These are phyloP conservation scores for Xylaria sp. DNA, from an alignment of 2,329 filamentous ascomycete species.

Conservation along the genomic window DNA sequence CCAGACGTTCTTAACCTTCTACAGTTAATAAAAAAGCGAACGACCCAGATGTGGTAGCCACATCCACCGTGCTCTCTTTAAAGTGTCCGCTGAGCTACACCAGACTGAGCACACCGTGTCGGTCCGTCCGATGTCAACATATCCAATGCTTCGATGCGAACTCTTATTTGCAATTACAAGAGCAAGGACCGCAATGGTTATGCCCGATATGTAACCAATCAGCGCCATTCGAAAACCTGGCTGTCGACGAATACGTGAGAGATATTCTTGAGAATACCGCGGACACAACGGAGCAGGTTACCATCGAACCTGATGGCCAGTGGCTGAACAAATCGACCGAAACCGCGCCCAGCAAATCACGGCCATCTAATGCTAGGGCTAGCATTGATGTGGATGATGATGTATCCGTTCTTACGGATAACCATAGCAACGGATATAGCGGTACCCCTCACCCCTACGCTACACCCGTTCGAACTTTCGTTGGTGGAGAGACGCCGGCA, in stretches of 20 bases:
- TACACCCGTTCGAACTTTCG: conserved; percentile 33
- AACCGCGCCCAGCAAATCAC: conserved; percentile 37
- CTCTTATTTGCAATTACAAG: conserved; percentile 90
- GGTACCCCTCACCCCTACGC: conserved; percentile 26
- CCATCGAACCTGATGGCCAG: conserved; percentile 82
- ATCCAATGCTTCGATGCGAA: conserved; percentile 94
- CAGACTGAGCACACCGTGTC: conserved; percentile 78
- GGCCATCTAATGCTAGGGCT: conserved; percentile 34
- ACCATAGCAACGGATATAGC: conserved; percentile 46
- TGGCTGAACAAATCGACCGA: conserved; percentile 63
- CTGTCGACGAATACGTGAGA: conserved; percentile 86
- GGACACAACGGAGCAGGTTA: conserved; percentile 78
- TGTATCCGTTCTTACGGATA: conserved; percentile 53
- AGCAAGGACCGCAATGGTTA: conserved; percentile 96
- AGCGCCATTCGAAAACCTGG: conserved; percentile 79
- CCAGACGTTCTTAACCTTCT: conserved; percentile 31
- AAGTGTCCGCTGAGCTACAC: conserved; percentile 92
- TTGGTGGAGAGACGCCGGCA: conserved; percentile 29
- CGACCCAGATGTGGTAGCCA: conserved; percentile 88
- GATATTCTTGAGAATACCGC: conserved; percentile 82
- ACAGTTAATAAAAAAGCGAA: conserved; percentile 80
- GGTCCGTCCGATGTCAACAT: conserved; percentile 81
- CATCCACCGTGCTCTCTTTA: conserved; percentile 84
- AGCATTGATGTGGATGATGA: conserved; percentile 57
- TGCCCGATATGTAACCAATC: conserved; percentile 91